A percentile compares a stretch with the other conserved stretches of the same genome.
These are phyloP conservation scores for Endoconidiophora polonica DNA, from an alignment of 2,329 filamentous ascomycete genomes.

Conservation along the genomic window DNA sequence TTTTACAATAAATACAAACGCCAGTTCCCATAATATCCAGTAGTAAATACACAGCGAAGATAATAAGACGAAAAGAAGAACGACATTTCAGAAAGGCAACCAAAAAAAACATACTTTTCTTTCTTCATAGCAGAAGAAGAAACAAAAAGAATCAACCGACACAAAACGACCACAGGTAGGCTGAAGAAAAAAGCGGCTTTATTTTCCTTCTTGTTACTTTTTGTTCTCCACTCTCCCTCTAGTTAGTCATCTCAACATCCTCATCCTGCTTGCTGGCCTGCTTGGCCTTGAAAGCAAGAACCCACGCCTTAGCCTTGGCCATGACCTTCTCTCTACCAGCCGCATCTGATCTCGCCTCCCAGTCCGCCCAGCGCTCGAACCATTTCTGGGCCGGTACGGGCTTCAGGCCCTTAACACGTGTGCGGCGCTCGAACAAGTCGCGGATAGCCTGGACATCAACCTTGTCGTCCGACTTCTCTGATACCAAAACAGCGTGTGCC, in stretches of 20 bases:
- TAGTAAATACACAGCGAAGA: too few species aligned
- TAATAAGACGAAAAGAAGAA: too few species aligned
- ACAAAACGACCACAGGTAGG: too few species aligned
- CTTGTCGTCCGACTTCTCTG: conserved; percentile 29
- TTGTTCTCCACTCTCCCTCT: background rate
- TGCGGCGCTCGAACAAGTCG: conserved; percentile 68
- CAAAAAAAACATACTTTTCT: too few species aligned
- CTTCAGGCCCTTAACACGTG: conserved; percentile 55
- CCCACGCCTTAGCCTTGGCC: conserved; percentile 43
- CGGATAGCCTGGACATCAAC: conserved; percentile 45
- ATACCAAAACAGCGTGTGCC: conserved; percentile 37
- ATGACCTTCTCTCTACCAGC: conserved; percentile 54
- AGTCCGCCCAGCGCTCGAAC: conserved; percentile 84
- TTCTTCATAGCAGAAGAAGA: too few species aligned
- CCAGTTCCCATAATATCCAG: too few species aligned
- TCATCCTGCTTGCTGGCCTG: conserved; percentile 22
- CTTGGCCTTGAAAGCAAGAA: conserved; percentile 32
- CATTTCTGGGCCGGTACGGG: conserved; percentile 68
- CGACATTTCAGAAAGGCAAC: too few species aligned
- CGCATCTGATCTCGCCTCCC: conserved; percentile 58
- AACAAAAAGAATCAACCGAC: too few species aligned
- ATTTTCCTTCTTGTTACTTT: background rate
- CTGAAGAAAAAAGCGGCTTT: too few species aligned
- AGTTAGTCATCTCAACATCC: conserved; percentile 16
- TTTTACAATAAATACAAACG: too few species aligned